These are phyloP conservation scores for Cyathus striatus DNA, from an alignment of 768 basidiomycete species.

Conservation along the genomic window DNA sequence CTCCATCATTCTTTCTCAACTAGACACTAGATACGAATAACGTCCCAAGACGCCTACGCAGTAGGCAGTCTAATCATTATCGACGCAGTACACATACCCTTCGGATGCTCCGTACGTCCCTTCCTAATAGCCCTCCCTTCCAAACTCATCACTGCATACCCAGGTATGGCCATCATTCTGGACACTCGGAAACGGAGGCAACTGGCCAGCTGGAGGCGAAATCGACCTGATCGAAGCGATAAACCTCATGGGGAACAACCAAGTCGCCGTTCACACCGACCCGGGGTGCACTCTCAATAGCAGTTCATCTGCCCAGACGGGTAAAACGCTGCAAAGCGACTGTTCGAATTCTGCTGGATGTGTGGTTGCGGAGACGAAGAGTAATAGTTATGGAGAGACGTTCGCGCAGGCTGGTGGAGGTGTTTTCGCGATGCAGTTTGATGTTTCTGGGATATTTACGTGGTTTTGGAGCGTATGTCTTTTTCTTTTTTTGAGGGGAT, in stretches of 20 bases:
- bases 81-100: slow-evolving; percentile 43
- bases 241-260: slow-evolving; percentile 45
- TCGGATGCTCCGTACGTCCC: slow-evolving; percentile 46
- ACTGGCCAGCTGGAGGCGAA: slow-evolving; percentile 39
- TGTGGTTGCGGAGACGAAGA: slow-evolving; percentile 34
- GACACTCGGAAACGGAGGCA: slow-evolving; percentile 29
- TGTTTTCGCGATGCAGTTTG: slow-evolving; percentile 64
- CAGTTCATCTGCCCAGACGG: slow-evolving; percentile 18
- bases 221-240: slow-evolving; percentile 58
- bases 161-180: slow-evolving; percentile 45
- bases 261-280: slow-evolving; percentile 50
- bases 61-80: slow-evolving; percentile 37
- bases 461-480: slow-evolving; percentile 44
- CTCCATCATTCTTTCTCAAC: background rate
- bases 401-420: slow-evolving; percentile 51
- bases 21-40: slow-evolving; percentile 33
- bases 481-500: background rate
- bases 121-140: background rate
- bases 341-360: slow-evolving; percentile 35
- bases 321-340: slow-evolving; percentile 19
- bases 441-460: slow-evolving; percentile 39
- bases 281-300: slow-evolving; percentile 25
- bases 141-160: background rate
- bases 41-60: slow-evolving; percentile 32
- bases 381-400: slow-evolving; percentile 39